phyloP scores from a whole-genome alignment of 306 rosid genomes.

The Vigna unguiculata region DNA sequence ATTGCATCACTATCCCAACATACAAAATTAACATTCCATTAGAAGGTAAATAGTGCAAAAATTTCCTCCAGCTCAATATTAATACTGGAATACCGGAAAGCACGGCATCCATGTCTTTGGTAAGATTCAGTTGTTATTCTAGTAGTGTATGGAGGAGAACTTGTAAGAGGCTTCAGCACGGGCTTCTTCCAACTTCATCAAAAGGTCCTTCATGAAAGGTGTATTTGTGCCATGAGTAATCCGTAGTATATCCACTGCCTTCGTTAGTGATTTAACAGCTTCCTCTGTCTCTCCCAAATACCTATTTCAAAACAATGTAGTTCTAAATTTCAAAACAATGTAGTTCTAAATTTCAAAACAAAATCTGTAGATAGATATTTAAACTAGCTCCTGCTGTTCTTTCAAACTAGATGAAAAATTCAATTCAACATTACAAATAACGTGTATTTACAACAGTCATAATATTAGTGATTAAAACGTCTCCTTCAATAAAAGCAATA shows the following conservation, averaged over 20 bases:
- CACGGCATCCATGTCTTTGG: background rate
- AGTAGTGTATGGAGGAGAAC: constrained; percentile 52
- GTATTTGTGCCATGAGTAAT: constrained; percentile 84
- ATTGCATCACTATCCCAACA: background rate
- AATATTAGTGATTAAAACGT: too few species aligned
- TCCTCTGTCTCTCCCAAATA: constrained; percentile 66
- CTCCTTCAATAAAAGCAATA: too few species aligned
- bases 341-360: too few species aligned
- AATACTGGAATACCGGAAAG: background rate
- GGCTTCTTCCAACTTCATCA: constrained; percentile 84
- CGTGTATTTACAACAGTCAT: too few species aligned
- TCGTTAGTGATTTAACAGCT: constrained; percentile 70
- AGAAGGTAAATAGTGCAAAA: background rate
- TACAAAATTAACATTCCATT: background rate
- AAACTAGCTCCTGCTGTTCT: too few species aligned
- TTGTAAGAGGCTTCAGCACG: constrained; percentile 81
- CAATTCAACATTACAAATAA: too few species aligned
- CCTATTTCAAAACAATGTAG: constrained; percentile 54
- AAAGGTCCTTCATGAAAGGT: constrained; percentile 76
- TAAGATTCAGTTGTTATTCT: constrained; percentile 7
- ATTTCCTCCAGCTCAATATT: background rate
- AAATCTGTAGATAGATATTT: too few species aligned
- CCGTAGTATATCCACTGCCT: constrained; percentile 73
- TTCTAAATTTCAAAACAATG: background rate
- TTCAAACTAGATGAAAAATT: too few species aligned